Conservation (phyloP, 164 flowering plant genomes). For the Aristolochia californica region DNA sequence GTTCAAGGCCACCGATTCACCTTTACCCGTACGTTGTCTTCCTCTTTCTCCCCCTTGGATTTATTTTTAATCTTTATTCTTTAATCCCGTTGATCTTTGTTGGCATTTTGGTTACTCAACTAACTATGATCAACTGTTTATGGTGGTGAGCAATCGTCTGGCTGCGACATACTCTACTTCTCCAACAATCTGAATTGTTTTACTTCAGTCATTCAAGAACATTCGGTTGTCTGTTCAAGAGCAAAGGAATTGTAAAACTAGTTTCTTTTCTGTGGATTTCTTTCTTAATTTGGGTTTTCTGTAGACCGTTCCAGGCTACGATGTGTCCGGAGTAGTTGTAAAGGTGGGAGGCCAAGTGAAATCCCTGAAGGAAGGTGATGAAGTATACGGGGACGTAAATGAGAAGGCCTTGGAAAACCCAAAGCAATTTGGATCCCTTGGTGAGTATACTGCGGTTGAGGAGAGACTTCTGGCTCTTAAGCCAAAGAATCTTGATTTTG, state of each 20-base stretch:
- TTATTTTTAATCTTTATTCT: not conserved
- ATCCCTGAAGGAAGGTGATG: slow-evolving; percentile 77
- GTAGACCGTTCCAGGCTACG: slow-evolving; percentile 92
- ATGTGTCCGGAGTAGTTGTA: slow-evolving; percentile 90
- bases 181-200: no score
- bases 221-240: no score
- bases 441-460: slow-evolving; percentile 91
- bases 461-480: slow-evolving; percentile 78
- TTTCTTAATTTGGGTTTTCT: no score
- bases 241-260: not conserved
- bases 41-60: not conserved
- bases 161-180: no score
- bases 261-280: slow-evolving; percentile 1
- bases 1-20: slow-evolving; percentile 87
- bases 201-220: no score
- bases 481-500: slow-evolving; percentile 74
- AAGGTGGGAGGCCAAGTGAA: slow-evolving; percentile 85
- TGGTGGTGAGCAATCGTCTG: no score
- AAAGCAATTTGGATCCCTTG: slow-evolving; percentile 78
- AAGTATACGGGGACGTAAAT: slow-evolving; percentile 82
- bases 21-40: slow-evolving; percentile 56
- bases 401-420: slow-evolving; percentile 90
- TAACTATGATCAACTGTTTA: no score
- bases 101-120: no score
- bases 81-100: no score